Conservation (phyloP, 495 filamentous ascomycete species). For the Xylaria castorea region DNA sequence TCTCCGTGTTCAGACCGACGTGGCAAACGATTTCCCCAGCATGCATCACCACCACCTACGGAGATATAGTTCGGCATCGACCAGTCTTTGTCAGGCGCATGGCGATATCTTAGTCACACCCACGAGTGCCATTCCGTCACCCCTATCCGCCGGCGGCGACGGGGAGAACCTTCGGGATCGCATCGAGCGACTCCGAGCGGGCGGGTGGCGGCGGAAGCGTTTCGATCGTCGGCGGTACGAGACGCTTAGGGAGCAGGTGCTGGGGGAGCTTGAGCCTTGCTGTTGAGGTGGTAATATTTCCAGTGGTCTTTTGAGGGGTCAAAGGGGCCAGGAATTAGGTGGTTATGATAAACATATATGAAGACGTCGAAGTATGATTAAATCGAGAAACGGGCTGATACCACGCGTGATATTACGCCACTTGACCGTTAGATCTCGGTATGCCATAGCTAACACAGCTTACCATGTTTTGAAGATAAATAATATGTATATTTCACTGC, state of each 20-base stretch:
- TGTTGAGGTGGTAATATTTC: background rate
- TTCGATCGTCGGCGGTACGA: conserved; percentile 58
- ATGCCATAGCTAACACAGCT: background rate
- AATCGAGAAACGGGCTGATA: background rate
- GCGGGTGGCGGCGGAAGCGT: conserved; percentile 56
- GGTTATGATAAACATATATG: background rate
- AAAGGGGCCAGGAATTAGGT: background rate
- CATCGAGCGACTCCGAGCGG: conserved; percentile 54
- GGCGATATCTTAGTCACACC: background rate
- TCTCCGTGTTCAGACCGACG: conserved; percentile 14
- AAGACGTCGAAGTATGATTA: background rate
- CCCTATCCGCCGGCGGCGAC: conserved; percentile 3
- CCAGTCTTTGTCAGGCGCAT: background rate
- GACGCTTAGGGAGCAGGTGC: conserved; percentile 53
- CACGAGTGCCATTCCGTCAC: conserved; percentile 23
- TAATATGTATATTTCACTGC: background rate
- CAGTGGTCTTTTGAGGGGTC: background rate
- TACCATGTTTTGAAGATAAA: background rate
- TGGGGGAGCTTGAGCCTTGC: conserved; percentile 34
- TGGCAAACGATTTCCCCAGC: background rate
- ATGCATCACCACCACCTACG: background rate
- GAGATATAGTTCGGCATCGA: conserved; percentile 10
- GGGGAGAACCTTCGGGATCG: conserved; percentile 39
- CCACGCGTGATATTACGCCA: background rate
- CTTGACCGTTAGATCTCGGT: background rate